These are phyloP conservation scores for Fragilaria crotonensis DNA, from an alignment of 108 stramenopile species.

Conservation along the genomic window DNA sequence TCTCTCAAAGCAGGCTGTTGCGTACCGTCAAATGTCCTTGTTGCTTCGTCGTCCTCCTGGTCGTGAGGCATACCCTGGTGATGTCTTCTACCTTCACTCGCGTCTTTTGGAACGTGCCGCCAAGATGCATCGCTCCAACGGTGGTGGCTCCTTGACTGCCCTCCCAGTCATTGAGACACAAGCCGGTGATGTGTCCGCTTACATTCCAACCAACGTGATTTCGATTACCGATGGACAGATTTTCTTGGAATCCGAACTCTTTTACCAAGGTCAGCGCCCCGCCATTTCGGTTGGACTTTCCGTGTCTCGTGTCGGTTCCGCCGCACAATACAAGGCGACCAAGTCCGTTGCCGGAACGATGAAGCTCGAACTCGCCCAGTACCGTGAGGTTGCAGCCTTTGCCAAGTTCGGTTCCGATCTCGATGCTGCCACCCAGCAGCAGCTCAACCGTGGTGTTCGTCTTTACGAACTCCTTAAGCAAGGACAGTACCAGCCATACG, in stretches of 20 bases:
- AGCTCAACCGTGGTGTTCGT: constrained; percentile 99
- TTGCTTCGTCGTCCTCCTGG: constrained; percentile 99
- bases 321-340: constrained; percentile 99
- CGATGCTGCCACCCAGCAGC: constrained; percentile 99
- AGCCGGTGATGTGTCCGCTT: constrained; percentile 99
- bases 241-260: constrained; percentile 99
- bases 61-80: constrained; percentile 99
- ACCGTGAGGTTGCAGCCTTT: constrained; percentile 99
- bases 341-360: constrained; percentile 99
- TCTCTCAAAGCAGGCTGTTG: constrained; percentile 98
- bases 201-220: constrained; percentile 99
- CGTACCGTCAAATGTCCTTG: constrained; percentile 99
- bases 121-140: constrained; percentile 95
- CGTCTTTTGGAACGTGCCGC: constrained; percentile 99
- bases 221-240: constrained; percentile 99
- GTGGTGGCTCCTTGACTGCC: constrained; percentile 98
- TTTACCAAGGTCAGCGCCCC: constrained; percentile 99
- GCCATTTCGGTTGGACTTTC: constrained; percentile 99
- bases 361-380: constrained; percentile 99
- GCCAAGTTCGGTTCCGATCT: constrained; percentile 99
- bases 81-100: constrained; percentile 99
- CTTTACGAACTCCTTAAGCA: constrained; percentile 99
- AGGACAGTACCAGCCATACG: constrained; percentile 97
- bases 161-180: constrained; percentile 99
- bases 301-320: constrained; percentile 98